phyloP scores from a whole-genome alignment of 2,329 filamentous ascomycete species.

The Apiospora malaysiana region DNA sequence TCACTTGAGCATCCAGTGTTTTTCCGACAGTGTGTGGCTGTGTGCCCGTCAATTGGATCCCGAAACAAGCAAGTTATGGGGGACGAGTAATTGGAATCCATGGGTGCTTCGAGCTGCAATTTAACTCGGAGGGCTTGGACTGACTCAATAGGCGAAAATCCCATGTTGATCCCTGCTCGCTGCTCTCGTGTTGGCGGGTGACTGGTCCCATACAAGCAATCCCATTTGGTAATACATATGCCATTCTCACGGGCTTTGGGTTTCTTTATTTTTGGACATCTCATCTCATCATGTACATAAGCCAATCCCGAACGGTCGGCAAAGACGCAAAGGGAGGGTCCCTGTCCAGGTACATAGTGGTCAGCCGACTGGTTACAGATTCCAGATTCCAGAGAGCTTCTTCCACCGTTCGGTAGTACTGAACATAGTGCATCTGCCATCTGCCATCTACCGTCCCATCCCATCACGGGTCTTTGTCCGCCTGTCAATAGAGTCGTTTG shows the following conservation, averaged over 20 bases:
- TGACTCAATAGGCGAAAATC: neutral
- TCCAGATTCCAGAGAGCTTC: neutral
- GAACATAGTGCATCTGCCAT: neutral
- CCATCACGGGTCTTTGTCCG: neutral
- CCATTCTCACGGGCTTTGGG: neutral
- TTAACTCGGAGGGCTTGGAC: neutral
- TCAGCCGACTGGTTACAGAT: neutral
- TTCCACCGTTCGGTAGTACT: neutral
- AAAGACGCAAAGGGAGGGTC: neutral
- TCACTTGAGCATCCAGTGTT: neutral
- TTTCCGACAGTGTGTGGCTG: slow-evolving; percentile 6
- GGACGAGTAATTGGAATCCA: slow-evolving; percentile 17
- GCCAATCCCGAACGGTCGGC: slow-evolving; percentile 5
- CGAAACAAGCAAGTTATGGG: slow-evolving; percentile 10
- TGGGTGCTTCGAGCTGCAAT: slow-evolving; percentile 1
- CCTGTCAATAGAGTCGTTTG: neutral
- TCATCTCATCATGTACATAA: neutral
- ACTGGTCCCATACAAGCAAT: neutral
- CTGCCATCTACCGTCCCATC: neutral
- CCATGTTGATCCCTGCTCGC: neutral
- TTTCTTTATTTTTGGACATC: slow-evolving; percentile 1
- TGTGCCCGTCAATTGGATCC: neutral
- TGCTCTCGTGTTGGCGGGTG: neutral
- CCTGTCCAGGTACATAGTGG: neutral
- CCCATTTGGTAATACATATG: too few species aligned